Conservation (phyloP, 2,329 filamentous ascomycete genomes). For the Pseudogymnoascus sp. region DNA sequence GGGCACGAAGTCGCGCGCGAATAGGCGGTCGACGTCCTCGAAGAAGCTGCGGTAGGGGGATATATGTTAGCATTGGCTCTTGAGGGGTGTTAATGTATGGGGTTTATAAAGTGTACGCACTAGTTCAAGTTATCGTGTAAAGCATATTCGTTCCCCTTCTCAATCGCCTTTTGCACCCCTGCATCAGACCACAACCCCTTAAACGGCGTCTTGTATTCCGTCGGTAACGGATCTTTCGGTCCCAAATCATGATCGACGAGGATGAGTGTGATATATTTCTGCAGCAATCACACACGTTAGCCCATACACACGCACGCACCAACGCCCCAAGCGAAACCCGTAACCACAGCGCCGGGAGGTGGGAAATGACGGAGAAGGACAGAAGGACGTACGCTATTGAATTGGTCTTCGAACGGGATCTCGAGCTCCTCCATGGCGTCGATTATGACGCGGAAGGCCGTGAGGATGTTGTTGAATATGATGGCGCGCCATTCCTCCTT, state of each 20-base stretch:
- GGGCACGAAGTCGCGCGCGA: conserved; percentile 72
- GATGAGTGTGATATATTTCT: conserved; percentile 75
- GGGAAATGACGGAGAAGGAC: background rate
- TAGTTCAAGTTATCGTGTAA: conserved; percentile 93
- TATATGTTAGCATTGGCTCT: conserved; percentile 10
- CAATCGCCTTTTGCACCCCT: conserved; percentile 80
- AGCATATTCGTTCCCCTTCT: conserved; percentile 92
- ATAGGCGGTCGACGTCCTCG: conserved; percentile 66
- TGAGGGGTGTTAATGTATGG: background rate
- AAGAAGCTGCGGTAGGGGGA: conserved; percentile 61
- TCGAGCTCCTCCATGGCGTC: conserved; percentile 84
- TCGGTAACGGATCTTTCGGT: conserved; percentile 71
- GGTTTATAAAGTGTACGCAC: conserved; percentile 45
- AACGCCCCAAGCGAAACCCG: conserved; percentile 13
- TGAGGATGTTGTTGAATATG: conserved; percentile 89
- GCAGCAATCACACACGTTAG: conserved; percentile 13
- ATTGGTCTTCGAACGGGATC: conserved; percentile 69
- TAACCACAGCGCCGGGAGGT: background rate
- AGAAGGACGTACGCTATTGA: conserved; percentile 61
- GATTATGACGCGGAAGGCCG: conserved; percentile 83
- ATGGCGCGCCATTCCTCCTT: conserved; percentile 91
- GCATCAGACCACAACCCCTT: conserved; percentile 75
- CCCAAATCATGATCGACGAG: conserved; percentile 75
- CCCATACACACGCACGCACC: background rate
- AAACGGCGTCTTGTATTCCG: conserved; percentile 72